Conservation (phyloP, 2,329 filamentous ascomycete genomes). For the Colletotrichum sp. region DNA sequence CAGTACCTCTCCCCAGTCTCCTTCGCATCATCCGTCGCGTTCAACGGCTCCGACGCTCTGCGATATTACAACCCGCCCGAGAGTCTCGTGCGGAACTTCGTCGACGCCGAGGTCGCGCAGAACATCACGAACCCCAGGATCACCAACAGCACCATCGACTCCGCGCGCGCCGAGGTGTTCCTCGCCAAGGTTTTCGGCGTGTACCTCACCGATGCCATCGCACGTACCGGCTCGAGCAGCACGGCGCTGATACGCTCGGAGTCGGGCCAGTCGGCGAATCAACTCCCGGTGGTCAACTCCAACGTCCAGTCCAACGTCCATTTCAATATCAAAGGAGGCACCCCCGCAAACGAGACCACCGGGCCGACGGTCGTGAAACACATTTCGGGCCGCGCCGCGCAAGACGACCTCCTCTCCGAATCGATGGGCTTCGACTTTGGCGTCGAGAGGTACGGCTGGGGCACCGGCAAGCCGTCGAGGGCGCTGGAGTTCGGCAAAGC, state of each 20-base stretch:
- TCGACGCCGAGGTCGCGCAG: background rate
- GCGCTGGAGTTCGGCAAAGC: background rate
- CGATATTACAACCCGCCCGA: background rate
- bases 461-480: background rate
- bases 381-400: background rate
- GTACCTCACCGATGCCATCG: background rate
- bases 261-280: background rate
- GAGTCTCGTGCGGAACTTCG: background rate
- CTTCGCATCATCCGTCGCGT: accelerated
- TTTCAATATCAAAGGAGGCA: background rate
- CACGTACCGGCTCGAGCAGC: background rate
- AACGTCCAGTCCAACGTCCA: background rate
- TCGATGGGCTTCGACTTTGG: background rate
- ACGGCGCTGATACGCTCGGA: background rate
- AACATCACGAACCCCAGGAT: background rate
- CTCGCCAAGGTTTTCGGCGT: background rate
- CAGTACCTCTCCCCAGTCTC: background rate
- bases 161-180: background rate
- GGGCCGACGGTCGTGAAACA: background rate
- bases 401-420: background rate
- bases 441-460: background rate
- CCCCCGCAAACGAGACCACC: background rate
- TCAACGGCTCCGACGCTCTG: background rate
- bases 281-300: background rate
- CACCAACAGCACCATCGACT: background rate